Evolutionary conservation across 257 asterid genomes (phyloP).

Genomic region (Schizonepeta tenuifolia): DNA sequence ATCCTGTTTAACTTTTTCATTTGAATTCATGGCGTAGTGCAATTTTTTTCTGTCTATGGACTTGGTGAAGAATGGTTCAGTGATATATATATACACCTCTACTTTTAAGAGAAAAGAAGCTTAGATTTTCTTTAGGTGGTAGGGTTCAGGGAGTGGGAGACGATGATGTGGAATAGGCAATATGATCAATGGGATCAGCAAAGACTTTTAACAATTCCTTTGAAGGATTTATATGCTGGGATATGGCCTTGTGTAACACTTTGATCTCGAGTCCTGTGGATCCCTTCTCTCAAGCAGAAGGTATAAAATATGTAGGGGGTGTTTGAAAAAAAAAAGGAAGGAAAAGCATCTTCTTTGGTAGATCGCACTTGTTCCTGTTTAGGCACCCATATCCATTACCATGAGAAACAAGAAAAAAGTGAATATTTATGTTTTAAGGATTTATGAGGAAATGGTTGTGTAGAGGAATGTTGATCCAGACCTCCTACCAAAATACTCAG

Average conservation of each 20-base stretch:
- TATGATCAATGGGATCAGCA: neutral
- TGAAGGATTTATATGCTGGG: neutral
- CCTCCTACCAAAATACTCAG: neutral
- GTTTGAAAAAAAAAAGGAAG: neutral
- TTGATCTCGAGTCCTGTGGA: conserved; percentile 7
- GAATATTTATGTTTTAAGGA: conserved; percentile 1
- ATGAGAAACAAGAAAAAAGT: neutral
- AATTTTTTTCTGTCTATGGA: conserved; percentile 10
- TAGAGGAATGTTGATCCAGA: conserved; percentile 16
- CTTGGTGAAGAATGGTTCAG: neutral
- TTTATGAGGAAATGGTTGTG: neutral
- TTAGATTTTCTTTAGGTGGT: neutral
- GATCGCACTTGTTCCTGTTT: neutral
- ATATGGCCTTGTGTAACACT: neutral
- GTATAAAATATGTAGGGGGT: neutral
- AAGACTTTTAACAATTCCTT: neutral
- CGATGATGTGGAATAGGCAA: neutral
- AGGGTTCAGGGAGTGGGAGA: neutral
- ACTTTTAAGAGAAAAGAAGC: neutral
- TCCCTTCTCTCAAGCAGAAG: neutral
- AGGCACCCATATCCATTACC: neutral
- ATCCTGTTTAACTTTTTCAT: neutral
- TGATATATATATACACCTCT: neutral
- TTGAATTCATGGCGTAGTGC: neutral
- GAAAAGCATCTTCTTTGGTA: neutral